These are phyloP conservation scores for Capsicum rhomboideum DNA, from an alignment of 257 asterid genomes.

Conservation along the genomic window DNA sequence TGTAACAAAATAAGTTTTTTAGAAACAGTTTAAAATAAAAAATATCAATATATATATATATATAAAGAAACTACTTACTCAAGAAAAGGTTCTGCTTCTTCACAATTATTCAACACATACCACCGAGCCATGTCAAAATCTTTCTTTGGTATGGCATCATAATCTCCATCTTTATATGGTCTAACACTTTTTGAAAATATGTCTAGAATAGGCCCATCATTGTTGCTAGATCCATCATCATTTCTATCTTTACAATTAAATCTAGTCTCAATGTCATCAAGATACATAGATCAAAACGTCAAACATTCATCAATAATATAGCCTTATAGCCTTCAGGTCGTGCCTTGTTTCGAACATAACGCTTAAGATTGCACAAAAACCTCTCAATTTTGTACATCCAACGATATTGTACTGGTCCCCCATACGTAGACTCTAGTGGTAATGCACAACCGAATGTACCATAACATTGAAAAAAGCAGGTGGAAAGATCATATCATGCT, in stretches of 20 bases:
- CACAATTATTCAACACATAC: background rate
- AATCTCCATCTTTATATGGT: no score
- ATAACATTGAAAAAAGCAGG: background rate
- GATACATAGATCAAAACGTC: background rate
- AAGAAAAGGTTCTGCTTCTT: background rate
- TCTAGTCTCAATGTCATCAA: background rate
- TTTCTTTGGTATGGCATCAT: no score
- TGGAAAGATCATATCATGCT: background rate
- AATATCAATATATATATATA: background rate
- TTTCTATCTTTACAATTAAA: no score
- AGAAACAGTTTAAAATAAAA: background rate
- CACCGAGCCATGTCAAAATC: no score
- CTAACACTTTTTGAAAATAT: background rate
- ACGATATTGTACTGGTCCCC: background rate
- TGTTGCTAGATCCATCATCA: background rate
- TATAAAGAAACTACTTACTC: background rate
- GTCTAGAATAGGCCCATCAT: background rate
- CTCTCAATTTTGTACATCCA: slow-evolving; percentile 16
- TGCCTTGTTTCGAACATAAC: no score
- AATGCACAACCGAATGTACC: background rate
- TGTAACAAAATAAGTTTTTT: background rate
- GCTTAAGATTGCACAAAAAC: no score
- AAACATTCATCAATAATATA: background rate
- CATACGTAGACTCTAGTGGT: background rate
- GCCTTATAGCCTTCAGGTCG: background rate